Evolutionary conservation across 306 rosid genomes (phyloP).

Genomic region (Quercus mongolica): DNA sequence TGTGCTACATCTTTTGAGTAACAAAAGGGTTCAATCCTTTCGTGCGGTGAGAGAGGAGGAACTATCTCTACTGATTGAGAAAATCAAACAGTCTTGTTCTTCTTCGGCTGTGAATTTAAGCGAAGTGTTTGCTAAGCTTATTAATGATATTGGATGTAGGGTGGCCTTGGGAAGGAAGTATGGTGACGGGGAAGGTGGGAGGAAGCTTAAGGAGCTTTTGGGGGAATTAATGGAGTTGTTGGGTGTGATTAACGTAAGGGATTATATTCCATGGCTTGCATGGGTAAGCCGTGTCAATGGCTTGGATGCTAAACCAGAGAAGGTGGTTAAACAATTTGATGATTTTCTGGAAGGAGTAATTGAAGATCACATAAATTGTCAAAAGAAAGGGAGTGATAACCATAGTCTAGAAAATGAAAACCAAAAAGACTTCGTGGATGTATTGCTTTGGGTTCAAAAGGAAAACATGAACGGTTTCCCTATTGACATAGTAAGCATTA

Average conservation of each 20-base stretch:
- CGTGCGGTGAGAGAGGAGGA: conserved; percentile 25
- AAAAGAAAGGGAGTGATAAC: not conserved
- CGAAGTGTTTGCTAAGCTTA: conserved; percentile 11
- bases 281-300: conserved; percentile 43
- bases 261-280: conserved; percentile 50
- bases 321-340: conserved; percentile 38
- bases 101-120: conserved; percentile 30
- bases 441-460: too few species aligned
- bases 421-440: conserved; percentile 16
- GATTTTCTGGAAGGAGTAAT: conserved; percentile 38
- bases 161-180: conserved; percentile 55
- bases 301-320: conserved; percentile 29
- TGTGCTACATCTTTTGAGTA: too few species aligned
- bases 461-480: too few species aligned
- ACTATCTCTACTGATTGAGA: not conserved
- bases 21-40: too few species aligned
- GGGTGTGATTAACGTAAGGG: conserved; percentile 36
- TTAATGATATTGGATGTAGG: conserved; percentile 46
- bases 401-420: not conserved
- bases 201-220: conserved; percentile 26
- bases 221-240: conserved; percentile 24
- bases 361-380: conserved; percentile 33
- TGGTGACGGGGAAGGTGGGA: conserved; percentile 16
- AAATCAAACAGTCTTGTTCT: conserved; percentile 13
- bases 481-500: too few species aligned